Evolutionary conservation across 345 rosid species (phyloP).

Genomic region (Camelina hispida): DNA sequence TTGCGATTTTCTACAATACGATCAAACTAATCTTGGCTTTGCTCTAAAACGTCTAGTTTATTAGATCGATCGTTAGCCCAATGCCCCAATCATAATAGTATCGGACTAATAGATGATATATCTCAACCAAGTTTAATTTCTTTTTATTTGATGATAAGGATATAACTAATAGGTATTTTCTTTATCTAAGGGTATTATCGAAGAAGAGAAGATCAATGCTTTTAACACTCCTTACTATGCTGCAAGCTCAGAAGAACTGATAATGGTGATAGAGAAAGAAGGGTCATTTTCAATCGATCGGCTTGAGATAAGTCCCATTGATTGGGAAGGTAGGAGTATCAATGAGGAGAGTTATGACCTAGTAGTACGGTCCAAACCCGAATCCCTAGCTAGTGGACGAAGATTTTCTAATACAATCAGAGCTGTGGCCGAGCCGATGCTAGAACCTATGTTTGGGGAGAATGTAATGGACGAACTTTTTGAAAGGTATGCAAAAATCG

Average conservation of each 20-base stretch:
- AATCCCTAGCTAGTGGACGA: slow-evolving; percentile 47
- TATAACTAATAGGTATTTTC: neutral
- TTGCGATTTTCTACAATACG: no score
- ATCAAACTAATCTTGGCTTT: no score
- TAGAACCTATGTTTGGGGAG: slow-evolving; percentile 56
- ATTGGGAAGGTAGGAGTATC: slow-evolving; percentile 61
- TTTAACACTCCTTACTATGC: slow-evolving; percentile 84
- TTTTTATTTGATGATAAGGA: no score
- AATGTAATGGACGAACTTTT: no score
- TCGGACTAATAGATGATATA: neutral
- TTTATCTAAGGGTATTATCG: slow-evolving; percentile 53
- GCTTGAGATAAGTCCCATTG: slow-evolving; percentile 54
- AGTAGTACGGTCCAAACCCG: neutral
- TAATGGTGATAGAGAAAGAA: slow-evolving; percentile 51
- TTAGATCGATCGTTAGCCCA: no score
- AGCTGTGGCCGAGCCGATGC: slow-evolving; percentile 82
- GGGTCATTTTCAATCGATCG: slow-evolving; percentile 62
- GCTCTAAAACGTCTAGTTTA: no score
- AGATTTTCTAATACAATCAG: slow-evolving; percentile 61
- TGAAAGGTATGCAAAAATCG: no score
- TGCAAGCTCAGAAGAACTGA: slow-evolving; percentile 63
- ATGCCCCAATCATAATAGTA: no score
- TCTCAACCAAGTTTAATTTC: neutral
- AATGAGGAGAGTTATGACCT: slow-evolving; percentile 34
- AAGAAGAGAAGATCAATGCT: slow-evolving; percentile 65